Percentiles rank a stretch among this genome's conserved stretches.
phyloP scores from a whole-genome alignment of 208 protist genomes.

The Trichomonas tenax region DNA sequence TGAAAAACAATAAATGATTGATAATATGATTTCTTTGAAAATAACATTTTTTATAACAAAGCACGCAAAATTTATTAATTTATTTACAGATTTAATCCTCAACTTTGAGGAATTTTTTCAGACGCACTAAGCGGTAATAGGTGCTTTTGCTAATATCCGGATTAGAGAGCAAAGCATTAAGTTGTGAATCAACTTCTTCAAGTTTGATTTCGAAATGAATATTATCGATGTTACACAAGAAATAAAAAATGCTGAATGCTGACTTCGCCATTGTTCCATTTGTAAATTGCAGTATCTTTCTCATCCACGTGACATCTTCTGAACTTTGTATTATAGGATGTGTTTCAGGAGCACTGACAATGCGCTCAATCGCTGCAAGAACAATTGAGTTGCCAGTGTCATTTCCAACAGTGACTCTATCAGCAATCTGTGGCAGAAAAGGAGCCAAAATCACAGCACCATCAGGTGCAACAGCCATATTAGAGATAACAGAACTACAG shows the following conservation, averaged over 20 bases:
- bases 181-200: not conserved
- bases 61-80: no score
- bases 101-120: not conserved
- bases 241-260: not conserved
- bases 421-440: not conserved
- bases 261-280: not conserved
- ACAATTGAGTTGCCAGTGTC: not conserved
- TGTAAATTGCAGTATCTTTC: not conserved
- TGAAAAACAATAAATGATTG: not conserved
- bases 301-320: not conserved
- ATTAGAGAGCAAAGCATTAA: not conserved
- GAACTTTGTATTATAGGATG: not conserved
- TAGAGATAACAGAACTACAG: not conserved
- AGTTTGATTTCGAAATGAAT: not conserved
- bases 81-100: no score
- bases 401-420: not conserved
- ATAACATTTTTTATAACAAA: no score
- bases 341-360: not conserved
- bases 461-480: not conserved
- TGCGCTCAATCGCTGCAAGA: not conserved
- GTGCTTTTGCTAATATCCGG: not conserved
- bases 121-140: not conserved
- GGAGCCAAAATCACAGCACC: not conserved
- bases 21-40: no score
- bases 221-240: not conserved